Evolutionary conservation across 192 early-diverging fungal genomes (phyloP).

Genomic region (Coemansia sp.): DNA sequence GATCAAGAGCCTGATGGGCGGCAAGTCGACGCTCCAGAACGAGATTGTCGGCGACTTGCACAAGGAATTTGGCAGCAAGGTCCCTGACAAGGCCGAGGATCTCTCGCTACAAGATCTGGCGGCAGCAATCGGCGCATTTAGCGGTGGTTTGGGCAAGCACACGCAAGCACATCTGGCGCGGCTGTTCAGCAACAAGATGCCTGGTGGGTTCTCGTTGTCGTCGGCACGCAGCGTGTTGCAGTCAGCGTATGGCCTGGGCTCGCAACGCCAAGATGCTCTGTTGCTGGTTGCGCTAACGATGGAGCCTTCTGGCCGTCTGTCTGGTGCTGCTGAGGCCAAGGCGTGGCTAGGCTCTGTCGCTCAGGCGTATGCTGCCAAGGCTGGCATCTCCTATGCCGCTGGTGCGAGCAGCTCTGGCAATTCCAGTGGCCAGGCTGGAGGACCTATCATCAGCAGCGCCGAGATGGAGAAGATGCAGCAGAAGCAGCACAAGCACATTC

Average conservation of each 20-base stretch:
- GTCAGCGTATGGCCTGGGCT: slow-evolving; percentile 73
- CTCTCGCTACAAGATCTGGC: slow-evolving; percentile 82
- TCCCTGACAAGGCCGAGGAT: slow-evolving; percentile 94
- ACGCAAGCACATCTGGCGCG: slow-evolving; percentile 71
- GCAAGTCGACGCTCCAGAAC: slow-evolving; percentile 95
- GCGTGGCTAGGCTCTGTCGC: slow-evolving; percentile 77
- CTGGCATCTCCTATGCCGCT: slow-evolving; percentile 63
- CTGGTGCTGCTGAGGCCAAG: slow-evolving; percentile 76
- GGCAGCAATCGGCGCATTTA: slow-evolving; percentile 59
- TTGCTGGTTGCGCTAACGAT: slow-evolving; percentile 76
- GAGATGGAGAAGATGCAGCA: slow-evolving; percentile 81
- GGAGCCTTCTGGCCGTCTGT: slow-evolving; percentile 84
- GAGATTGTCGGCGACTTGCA: slow-evolving; percentile 95
- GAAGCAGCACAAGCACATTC: slow-evolving; percentile 69
- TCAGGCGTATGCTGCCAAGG: slow-evolving; percentile 72
- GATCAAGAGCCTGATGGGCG: slow-evolving; percentile 77
- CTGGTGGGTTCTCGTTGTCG: slow-evolving; percentile 84
- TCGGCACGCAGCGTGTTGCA: slow-evolving; percentile 71
- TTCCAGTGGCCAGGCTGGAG: slow-evolving; percentile 16
- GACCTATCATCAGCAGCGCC: slow-evolving; percentile 84
- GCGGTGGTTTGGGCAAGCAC: slow-evolving; percentile 80
- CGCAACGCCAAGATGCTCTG: slow-evolving; percentile 72
- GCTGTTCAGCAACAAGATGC: slow-evolving; percentile 88
- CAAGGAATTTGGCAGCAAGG: slow-evolving; percentile 84
- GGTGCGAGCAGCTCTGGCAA: slow-evolving; percentile 64